phyloP scores from a whole-genome alignment of 345 rosid species.

The Dipteronia dyeriana region DNA sequence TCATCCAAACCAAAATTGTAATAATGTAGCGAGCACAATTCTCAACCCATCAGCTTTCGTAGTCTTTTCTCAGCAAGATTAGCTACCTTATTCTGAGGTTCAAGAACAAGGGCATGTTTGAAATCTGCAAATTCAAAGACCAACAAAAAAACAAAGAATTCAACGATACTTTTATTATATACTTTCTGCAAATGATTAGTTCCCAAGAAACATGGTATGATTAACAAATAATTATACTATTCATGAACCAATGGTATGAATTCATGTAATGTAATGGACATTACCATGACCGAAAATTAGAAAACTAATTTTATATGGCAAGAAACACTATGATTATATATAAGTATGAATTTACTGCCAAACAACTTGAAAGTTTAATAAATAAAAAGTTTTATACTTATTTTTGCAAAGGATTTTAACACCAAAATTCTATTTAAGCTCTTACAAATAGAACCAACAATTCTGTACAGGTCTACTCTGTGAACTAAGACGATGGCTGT shows the following conservation, averaged over 20 bases:
- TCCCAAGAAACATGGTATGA: not conserved
- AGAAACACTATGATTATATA: not conserved
- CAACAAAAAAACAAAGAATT: not conserved
- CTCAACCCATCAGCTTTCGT: constrained; percentile 55
- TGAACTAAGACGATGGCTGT: no score
- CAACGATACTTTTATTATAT: no score
- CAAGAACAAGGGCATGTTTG: constrained; percentile 82
- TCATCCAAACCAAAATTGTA: constrained; percentile 2
- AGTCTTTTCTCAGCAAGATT: constrained; percentile 65
- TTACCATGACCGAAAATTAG: not conserved
- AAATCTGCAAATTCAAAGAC: constrained; percentile 58
- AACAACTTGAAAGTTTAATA: not conserved
- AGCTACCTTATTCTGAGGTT: constrained; percentile 87
- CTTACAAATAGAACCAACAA: not conserved
- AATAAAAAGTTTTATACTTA: no score
- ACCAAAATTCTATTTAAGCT: not conserved
- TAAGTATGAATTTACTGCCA: no score
- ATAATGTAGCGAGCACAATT: not conserved
- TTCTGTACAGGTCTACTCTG: not conserved
- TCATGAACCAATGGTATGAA: not conserved
- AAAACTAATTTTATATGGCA: not conserved
- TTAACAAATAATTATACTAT: not conserved
- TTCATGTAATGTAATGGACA: not conserved
- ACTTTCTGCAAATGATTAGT: no score
- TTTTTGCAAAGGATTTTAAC: no score